Base-by-base conservation (phyloP, 805 yeast species). In the Tetrapisispora taiwanensis region DNA sequence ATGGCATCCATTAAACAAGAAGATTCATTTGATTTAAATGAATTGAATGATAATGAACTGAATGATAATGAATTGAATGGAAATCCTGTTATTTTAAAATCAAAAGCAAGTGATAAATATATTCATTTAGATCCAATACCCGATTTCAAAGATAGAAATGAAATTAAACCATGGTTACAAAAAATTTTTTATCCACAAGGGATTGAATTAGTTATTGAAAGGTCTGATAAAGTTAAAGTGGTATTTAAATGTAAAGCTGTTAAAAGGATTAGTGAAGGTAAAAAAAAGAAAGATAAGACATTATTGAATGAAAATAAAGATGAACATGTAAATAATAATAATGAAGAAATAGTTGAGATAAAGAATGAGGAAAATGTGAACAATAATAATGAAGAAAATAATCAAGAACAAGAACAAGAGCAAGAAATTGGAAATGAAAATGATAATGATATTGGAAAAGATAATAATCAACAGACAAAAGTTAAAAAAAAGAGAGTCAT, bases 121-220 rank as follows among this genome's bases (percentile, higher is more conserved):
- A 62, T 63, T 30, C 68, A 63, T 54, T 45, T 63, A 41, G 68
- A 63, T 47, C 66, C 68, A 7, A 58, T 63, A 33, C 68, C 68
- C 7, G 53, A 62, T 44, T 70, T 72, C 53, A 52, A 59, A 30
- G 70, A 68, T 45, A 74, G 69, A 50, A 61, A 69, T 27, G 73
- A 70, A 20, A 76, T 79, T 49, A 79, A 79, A 55, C 83, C 84
- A 5, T 78, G 84, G 83, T 59, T 79, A 42, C 76, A 69, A 50
- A 60, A 67, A 40, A 69, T 76, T 44, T 63, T 71, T 41, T 62
- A 64, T n/a, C 60, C 67, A 7, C 69, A 68, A 48, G 79, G 81
- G 5, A 71, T 76, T 34, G 70, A 70, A 44, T 67, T 79, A 12
- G 84, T 76, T 14, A 78, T 79, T 44, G 84, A 77, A 62, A 61